Percentiles rank a stretch among this genome's conserved stretches.
Evolutionary conservation across 768 basidiomycete genomes (phyloP).

Genomic region (Gloeostereum incarnatum): DNA sequence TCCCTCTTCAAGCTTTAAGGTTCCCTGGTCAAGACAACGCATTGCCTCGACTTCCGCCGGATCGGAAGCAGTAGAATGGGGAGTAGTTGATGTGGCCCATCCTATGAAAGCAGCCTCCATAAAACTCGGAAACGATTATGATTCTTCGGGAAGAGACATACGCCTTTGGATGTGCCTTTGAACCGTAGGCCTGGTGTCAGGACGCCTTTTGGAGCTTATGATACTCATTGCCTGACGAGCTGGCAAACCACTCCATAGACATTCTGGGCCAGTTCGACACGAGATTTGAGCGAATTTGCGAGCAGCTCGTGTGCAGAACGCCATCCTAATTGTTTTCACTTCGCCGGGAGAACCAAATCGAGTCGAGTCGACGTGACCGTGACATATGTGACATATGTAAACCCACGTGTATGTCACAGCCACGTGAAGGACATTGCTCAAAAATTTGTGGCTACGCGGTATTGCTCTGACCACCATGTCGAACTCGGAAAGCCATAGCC

Average conservation of each 20-base stretch:
- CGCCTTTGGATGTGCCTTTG: not conserved
- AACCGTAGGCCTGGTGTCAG: not conserved
- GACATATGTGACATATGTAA: no score
- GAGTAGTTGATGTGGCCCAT: slow-evolving; percentile 73
- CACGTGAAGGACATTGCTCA: no score
- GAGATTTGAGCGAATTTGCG: no score
- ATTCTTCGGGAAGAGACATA: not conserved
- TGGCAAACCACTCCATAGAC: no score
- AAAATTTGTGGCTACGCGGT: no score
- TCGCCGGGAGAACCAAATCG: no score
- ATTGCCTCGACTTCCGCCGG: slow-evolving; percentile 77
- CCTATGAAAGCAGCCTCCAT: slow-evolving; percentile 28
- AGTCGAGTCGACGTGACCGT: no score
- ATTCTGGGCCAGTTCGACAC: no score
- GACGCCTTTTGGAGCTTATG: slow-evolving; percentile 11
- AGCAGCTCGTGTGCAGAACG: no score
- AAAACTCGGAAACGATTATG: not conserved
- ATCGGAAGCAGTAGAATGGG: slow-evolving; percentile 75
- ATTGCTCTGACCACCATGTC: slow-evolving; percentile 19
- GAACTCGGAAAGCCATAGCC: slow-evolving; percentile 12
- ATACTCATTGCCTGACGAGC: no score
- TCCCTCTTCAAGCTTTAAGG: slow-evolving; percentile 77
- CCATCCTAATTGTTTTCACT: no score
- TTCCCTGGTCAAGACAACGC: slow-evolving; percentile 75
- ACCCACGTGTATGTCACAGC: no score